Evolutionary conservation across 805 yeast species (phyloP), one percentile per base, ranked within the genome.

Genomic region (Schizosaccharomyces lindneri): DNA sequence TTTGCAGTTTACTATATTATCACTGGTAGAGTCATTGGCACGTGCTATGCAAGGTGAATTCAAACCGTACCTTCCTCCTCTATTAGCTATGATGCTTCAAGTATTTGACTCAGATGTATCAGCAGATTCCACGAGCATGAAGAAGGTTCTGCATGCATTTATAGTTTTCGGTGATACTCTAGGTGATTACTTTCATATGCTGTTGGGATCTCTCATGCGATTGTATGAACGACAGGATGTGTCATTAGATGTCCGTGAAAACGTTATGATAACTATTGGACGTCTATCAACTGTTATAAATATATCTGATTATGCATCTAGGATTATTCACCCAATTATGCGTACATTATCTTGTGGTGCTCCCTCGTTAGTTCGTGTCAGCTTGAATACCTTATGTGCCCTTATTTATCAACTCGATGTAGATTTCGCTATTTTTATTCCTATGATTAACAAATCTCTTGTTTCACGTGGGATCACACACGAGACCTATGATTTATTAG

Each of bases 11-110:
- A 84, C 89, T 0, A 84, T 90, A 27, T 80, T 93, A 48, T 80
- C 82, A 29, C 78, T 90, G 43, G 80, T 89, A 27, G 97, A 90
- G 68, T 80, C 88, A 2, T 80, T 93, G 39, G 85, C 96, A 0
- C 80, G 79, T 61, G 88, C 97, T 0, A 74, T 93, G 60, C 95
- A 87, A 63, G 94, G 95, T 6, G 98, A 93, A 68, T 93, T 93
- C 74, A 93, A 87, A 66, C 76, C 83, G 70, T 83, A 84, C 68
- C 74, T 93, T 63, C 85, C 95, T 1, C 81, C 81, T 31, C 80
- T 93, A 1, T 75, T 93, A 55, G 86, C 93, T 0, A 73, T 86
- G 55, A 76, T 93, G 68, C 73, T 93, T 55, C 82, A 83, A 60
- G 84, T 87, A 4, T 74, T 93, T 60, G 94, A 86, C 62, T 80